These are phyloP conservation scores for Rhazya stricta DNA, from an alignment of 257 asterid species.

Conservation along the genomic window DNA sequence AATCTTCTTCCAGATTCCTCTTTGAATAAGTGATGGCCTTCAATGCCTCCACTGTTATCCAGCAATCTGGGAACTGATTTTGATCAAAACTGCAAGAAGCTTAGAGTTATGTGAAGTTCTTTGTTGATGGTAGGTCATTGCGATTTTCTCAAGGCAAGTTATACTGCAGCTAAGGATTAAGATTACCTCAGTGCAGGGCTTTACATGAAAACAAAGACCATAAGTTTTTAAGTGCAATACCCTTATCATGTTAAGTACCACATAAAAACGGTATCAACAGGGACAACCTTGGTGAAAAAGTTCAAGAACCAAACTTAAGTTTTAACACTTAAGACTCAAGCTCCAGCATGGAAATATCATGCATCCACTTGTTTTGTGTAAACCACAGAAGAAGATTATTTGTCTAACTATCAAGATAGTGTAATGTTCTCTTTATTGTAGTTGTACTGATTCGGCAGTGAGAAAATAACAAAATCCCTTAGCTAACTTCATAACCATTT, in stretches of 20 bases:
- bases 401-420: neutral
- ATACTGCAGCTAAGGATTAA: neutral
- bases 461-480: neutral
- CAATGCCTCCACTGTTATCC: conserved; percentile 55
- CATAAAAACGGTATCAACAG: neutral
- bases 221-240: too few relatives aligned
- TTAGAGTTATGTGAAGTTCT: neutral
- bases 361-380: neutral
- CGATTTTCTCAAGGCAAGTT: neutral
- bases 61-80: conserved; percentile 44
- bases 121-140: neutral
- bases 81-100: conserved; percentile 55
- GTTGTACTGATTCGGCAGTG: neutral
- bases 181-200: neutral
- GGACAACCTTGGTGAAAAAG: neutral
- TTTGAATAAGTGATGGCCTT: conserved; percentile 39
- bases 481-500: neutral
- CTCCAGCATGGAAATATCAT: neutral
- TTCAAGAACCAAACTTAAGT: too few relatives aligned
- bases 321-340: neutral
- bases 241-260: neutral
- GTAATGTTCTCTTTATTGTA: neutral
- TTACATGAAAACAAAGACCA: neutral
- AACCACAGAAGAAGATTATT: neutral
- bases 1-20: conserved; percentile 32